Base-by-base conservation (phyloP, 2,329 filamentous ascomycete species). In the Pezicula radicicola region DNA sequence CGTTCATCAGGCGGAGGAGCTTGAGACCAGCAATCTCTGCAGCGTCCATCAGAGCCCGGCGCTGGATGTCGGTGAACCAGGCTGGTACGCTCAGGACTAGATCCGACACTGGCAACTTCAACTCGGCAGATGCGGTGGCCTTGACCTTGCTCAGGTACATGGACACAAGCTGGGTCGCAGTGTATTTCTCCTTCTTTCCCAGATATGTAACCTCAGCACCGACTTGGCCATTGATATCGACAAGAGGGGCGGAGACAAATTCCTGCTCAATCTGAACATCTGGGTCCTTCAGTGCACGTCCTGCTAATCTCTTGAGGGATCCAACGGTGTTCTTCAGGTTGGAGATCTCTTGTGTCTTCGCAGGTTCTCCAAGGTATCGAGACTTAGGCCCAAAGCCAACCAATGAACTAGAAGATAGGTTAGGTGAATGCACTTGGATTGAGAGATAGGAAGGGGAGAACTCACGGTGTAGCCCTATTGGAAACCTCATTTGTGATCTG, bases 401-500 rank as follows among this genome's bases (percentile, higher is more conserved):
- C 61, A 99, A 80, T 57, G 94, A 91, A 57, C 92, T 95, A 66
- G 50, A 52, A 47, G 55, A 33, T 53, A 42, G 43, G 52, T 64
- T 48, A 61, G 55, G 25, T 35, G 18, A 9, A 12, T 5, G 18
- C 18, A n/a, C 33, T 46, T 30, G 10, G 36, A 56, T 33, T 44
- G 28, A 9, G 21, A 15, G 21, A 46, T 21, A 42, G 44, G 46
- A 3, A 50, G 33, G 25, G 37, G 33, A 35, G 36, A 51, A 87
- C 91, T 81, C 89, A 97, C 90, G 94, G 94, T 65, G 94, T 99
- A 56, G 91, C 86, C 75, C 94, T 88, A 83, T 99, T 97, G 63
- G 94, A 99, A 66, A 97, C 94, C 76, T 99, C 94, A 81, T 99
- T 99, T 78, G 91, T 88, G 71, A 99, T 96, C 91, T 96, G 67